Percentiles rank a stretch among this genome's conserved stretches.
These are phyloP conservation scores for Thermomyces lanuginosus DNA, from an alignment of 2,329 filamentous ascomycete species.

Conservation along the genomic window DNA sequence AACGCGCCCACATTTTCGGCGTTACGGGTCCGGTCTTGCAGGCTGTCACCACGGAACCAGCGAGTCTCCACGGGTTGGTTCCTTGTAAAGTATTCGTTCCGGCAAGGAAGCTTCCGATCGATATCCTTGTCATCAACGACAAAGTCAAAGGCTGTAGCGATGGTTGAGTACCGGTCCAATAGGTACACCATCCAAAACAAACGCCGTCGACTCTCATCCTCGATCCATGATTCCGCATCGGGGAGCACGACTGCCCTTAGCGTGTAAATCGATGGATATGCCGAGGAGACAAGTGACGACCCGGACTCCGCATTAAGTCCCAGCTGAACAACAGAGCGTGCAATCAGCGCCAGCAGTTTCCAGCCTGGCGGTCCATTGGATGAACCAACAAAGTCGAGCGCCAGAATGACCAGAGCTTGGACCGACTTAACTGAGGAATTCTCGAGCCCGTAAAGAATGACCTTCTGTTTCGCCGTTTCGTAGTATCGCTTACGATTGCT, in stretches of 20 bases:
- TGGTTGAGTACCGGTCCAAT: conserved; percentile 75
- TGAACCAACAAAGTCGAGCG: conserved; percentile 67
- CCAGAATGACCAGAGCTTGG: conserved; percentile 73
- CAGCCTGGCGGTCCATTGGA: conserved; percentile 83
- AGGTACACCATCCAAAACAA: conserved; percentile 93
- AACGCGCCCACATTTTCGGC: conserved; percentile 76
- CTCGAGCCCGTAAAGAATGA: conserved; percentile 73
- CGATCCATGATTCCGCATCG: conserved; percentile 69
- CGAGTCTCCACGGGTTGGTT: conserved; percentile 72
- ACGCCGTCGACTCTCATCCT: conserved; percentile 70
- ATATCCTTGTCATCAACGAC: conserved; percentile 79
- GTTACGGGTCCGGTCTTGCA: too few species aligned
- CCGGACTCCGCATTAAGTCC: conserved; percentile 71
- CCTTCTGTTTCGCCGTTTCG: conserved; percentile 65
- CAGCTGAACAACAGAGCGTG: conserved; percentile 72
- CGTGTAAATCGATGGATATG: conserved; percentile 76
- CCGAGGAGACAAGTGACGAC: conserved; percentile 60
- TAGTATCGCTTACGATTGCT: conserved; percentile 61
- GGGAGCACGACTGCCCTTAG: conserved; percentile 70
- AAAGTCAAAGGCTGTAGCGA: conserved; percentile 84
- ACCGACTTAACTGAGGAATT: conserved; percentile 78
- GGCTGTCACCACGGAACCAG: conserved; percentile 56
- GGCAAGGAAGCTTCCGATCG: conserved; percentile 69
- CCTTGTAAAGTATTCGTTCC: conserved; percentile 69
- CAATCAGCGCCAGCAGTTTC: conserved; percentile 82